phyloP scores from a whole-genome alignment of 345 rosid species.

The Eucalyptus sp. region DNA sequence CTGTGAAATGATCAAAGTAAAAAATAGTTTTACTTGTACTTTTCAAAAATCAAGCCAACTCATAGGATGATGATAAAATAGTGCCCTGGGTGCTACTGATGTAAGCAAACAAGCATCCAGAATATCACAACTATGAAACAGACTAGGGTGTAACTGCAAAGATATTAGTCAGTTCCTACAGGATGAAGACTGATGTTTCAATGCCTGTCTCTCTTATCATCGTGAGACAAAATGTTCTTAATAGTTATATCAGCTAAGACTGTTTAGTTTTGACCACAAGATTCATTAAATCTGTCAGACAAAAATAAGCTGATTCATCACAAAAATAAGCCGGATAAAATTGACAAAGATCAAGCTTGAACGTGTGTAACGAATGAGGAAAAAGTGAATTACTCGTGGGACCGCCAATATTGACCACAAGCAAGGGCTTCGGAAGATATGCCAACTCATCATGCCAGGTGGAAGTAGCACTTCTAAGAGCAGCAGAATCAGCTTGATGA shows the following conservation, averaged over 20 bases:
- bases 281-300: neutral
- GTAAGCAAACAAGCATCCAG: neutral
- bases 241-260: neutral
- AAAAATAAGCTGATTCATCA: neutral
- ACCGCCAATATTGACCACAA: constrained; percentile 90
- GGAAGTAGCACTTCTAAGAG: constrained; percentile 54
- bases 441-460: constrained; percentile 65
- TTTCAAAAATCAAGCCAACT: neutral
- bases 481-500: constrained; percentile 63
- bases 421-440: constrained; percentile 64
- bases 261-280: neutral
- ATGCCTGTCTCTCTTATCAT: neutral
- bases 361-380: neutral
- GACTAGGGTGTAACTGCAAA: neutral
- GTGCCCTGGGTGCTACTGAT: neutral
- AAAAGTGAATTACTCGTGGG: constrained; percentile 52
- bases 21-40: neutral
- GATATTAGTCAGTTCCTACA: neutral
- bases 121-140: neutral
- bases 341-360: neutral
- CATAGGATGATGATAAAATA: neutral
- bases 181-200: neutral
- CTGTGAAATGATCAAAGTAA: neutral
- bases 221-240: neutral
- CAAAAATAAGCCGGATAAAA: neutral